Evolutionary conservation across 257 asterid genomes (phyloP).

Genomic region (Nyctanthes arbortristis): DNA sequence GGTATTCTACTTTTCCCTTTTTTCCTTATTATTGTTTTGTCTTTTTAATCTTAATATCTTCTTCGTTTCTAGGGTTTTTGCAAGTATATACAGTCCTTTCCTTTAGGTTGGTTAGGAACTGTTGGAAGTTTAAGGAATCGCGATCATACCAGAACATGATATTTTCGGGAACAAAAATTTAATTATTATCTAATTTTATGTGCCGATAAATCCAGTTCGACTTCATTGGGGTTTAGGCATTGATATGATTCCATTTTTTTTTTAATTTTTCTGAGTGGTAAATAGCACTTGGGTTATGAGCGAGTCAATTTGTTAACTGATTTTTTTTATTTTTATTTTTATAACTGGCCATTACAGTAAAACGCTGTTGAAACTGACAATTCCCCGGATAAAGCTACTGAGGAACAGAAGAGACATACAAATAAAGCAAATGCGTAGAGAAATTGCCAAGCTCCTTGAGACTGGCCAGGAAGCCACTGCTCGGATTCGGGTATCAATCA

Average conservation of each 20-base stretch:
- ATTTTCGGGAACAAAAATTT: not conserved
- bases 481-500: constrained; percentile 71
- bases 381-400: constrained; percentile 89
- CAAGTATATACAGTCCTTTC: not conserved
- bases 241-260: not conserved
- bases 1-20: constrained; percentile 59
- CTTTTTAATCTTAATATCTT: not conserved
- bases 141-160: constrained; percentile 10
- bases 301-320: too few relatives aligned
- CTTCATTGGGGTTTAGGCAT: not conserved
- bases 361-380: constrained; percentile 78
- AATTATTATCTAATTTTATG: not conserved
- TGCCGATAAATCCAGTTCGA: not conserved
- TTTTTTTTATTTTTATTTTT: not conserved
- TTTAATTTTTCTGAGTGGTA: too few relatives aligned
- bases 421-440: constrained; percentile 88
- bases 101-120: not conserved
- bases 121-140: not conserved
- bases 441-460: constrained; percentile 92
- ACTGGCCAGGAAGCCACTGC: constrained; percentile 99
- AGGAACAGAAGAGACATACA: constrained; percentile 93
- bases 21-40: constrained; percentile 2
- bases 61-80: constrained; percentile 27
- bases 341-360: constrained; percentile 48
- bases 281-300: too few relatives aligned